Base-by-base conservation (phyloP, 805 yeast species). In the Barnettozyma sucrosica region DNA sequence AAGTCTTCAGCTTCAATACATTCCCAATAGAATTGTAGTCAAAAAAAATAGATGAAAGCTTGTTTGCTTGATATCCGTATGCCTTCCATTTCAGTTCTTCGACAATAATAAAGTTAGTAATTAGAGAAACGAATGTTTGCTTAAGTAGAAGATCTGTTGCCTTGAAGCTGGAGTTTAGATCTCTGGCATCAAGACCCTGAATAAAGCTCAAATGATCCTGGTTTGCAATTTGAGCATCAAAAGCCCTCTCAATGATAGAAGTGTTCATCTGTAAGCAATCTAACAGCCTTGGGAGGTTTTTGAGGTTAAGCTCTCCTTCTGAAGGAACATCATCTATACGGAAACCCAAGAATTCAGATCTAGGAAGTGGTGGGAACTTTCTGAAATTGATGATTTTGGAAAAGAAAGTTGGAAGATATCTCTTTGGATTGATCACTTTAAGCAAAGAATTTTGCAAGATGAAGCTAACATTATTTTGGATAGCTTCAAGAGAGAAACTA, bases 351-450 rank as follows among this genome's bases (percentile, higher is more conserved):
- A 54, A 59, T 20, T 54, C 52, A 2, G 59, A 53, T 47, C 55
- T 53, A 43, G 65, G 62, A 20, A 61, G 40, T 11, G 65, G 65
- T 7, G 62, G 59, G 44, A 58, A 55, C 23, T 51, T 47, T 3
- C 34, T 47, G 19, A 56, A 44, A 14, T 50, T 36, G 44, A 57
- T 51, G 1, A 41, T 38, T 5, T 49, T 13, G 6, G 41, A 34
- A 19, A 61, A 52, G 2, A 13, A 16, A 3, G 3, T 1, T 9
- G 57, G 54, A 2, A 55, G 13, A 1, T 26, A 25, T 26, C 49
- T 53, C 7, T 33, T 37, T 3, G 62, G 55, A 30, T 55, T 55
- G 20, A 55, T 38, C 7, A 16, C 16, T 20, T 39, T 45, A 26
- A 61, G 21, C 16, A 61, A 30, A 1, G 53, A 42, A 4, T 25